Conservation (phyloP, 352 stramenopile species). For the Phytopythium boreale region DNA sequence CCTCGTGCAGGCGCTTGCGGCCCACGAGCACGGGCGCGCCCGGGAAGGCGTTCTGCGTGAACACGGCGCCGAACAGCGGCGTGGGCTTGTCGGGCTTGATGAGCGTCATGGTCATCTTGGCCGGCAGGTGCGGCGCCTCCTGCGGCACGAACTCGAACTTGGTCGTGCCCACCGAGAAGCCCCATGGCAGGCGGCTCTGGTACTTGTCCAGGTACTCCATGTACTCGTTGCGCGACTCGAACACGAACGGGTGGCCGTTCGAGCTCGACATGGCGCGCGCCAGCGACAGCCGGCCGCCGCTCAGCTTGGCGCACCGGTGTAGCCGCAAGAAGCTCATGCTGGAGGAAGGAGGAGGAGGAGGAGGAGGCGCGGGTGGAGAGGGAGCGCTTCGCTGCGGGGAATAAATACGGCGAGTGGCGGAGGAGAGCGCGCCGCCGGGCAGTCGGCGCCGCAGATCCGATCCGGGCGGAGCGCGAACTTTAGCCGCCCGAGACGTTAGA, state of each 20-base stretch:
- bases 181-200: constrained; percentile 82
- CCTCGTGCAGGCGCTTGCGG: constrained; percentile 84
- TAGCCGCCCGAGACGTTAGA: background rate
- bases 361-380: background rate
- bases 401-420: background rate
- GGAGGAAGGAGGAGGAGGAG: background rate
- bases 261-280: constrained; percentile 33
- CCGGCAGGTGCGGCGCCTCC: constrained; percentile 74
- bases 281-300: constrained; percentile 9
- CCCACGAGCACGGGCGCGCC: constrained; percentile 90
- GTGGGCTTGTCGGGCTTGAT: constrained; percentile 86
- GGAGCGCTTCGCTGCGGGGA: background rate
- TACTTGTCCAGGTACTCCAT: constrained; percentile 67
- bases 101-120: constrained; percentile 87
- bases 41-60: constrained; percentile 91
- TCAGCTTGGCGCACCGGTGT: constrained; percentile 4
- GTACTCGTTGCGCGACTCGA: constrained; percentile 83
- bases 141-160: constrained; percentile 81
- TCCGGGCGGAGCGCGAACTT: background rate
- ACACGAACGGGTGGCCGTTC: constrained; percentile 63
- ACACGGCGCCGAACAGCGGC: constrained; percentile 84
- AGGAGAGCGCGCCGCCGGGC: background rate
- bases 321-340: constrained; percentile 28
- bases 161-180: constrained; percentile 82
- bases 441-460: background rate